Evolutionary conservation across 2,329 filamentous ascomycete genomes (phyloP), one percentile per base, ranked within the genome.

Genomic region (Trichophyton schoenleinii): DNA sequence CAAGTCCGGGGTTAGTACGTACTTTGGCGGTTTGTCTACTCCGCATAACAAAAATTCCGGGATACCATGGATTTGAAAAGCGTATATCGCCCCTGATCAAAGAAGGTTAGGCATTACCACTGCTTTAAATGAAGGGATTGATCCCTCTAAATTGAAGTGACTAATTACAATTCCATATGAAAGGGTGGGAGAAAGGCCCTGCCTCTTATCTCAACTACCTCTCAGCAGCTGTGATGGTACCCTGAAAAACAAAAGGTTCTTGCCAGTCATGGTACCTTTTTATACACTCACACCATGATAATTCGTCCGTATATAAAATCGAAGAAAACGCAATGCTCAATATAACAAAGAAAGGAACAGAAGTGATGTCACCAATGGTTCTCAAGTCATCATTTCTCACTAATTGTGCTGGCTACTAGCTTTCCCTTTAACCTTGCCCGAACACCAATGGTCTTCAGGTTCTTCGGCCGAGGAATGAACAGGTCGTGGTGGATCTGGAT

Each of bases 391-490:
- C 44, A 22, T 25, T 48, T 22, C 20, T 25, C 44, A 20, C n/a
- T 48, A 48, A 18, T 22, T 20, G 6, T 48, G 9, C 9, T 48
- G 18, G n/a, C n/a, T 11, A 7, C 52, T 58, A 42, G 28, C n/a
- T 28, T 46, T 2, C 25, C 18, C 42, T 59, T 59, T 9, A 57
- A 13, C 28, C 42, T 61, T 20, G 55, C 63, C 49, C 63, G 62
- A 3, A 63, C 49, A 3, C 63, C 63, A 11, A 62, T 49, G 3
- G 63, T 63, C 20, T 62, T 62, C 22, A 64, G 46, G 38, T 64
- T 64, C 36, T 63, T 64, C 3, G 64, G 63, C 13, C 63, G 60
- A n/a, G 64, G 64, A 57, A 66, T 63, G 42, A 66, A 64, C 2
- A 63, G 55, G 28, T 64, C 64, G 31, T 63, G 59, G 13, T 44